Base-by-base conservation (phyloP, 169 alveolate species). In the Cryptosporidium sp. region DNA sequence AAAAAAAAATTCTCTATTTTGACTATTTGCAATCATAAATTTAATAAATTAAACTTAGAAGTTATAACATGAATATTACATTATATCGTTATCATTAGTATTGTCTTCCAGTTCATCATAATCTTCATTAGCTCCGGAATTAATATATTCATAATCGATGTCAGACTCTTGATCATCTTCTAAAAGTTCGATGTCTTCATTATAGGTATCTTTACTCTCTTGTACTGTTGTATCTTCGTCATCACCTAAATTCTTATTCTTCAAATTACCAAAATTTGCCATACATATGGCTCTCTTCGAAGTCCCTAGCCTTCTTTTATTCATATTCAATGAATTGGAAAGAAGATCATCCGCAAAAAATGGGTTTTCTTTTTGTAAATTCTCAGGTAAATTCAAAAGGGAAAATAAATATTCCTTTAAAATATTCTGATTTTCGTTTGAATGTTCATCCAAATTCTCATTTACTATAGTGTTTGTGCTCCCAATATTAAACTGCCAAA, bases 81-180 rank as follows among this genome's bases (percentile, higher is more conserved):
- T 80, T 61, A 65, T 80, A 29, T 80, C 89, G 35, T 80, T 45
- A 65, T 80, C 89, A 61, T 80, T 80, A 16, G 62, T 39, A 62
- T 80, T 80, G 33, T 80, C 89, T 23, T 60, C 89, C 16, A 80
- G 75, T 31, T 80, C 89, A 12, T 80, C 89, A 44, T 62, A 80
- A 39, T 80, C 89, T n/a, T 80, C 89, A 62, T 80, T 67, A 42
- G 18, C 4, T 21, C 45, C 51, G 23, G 67, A 21, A 42, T 39
- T 26, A 16, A 65, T 65, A 58, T 80, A 80, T 29, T 80, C 89
- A 21, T 37, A 80, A 42, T 80, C 89, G 1, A 60, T 10, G 14
- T 80, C 89, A 12, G 73, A 60, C 8, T 80, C 89, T 8, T 62
- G 23, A 14, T 48, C 89, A 23, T 42, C 80, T 42, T 61, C 69